Evolutionary conservation across 345 rosid genomes (phyloP), one percentile per base, ranked within the genome.

Genomic region (Carallia brachiata): DNA sequence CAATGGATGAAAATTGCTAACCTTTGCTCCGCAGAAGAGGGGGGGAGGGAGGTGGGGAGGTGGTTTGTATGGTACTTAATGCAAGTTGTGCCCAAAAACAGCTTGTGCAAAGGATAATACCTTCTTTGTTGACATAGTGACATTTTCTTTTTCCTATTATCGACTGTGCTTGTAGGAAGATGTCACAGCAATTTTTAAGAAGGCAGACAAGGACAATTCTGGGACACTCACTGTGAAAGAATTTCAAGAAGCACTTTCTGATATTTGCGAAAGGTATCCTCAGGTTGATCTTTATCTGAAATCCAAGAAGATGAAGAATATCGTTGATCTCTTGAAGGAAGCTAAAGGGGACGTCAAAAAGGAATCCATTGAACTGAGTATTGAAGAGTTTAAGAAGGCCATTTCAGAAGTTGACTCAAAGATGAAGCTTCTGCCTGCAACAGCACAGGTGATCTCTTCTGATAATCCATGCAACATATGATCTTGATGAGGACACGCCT

Each of bases 341-440:
- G 86, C 87, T 1, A 78, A 85, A 80, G 78, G 82, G 67, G 90
- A 88, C 36, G 82, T 66, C 5, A 75, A 88, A 60, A 79, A 91
- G 75, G 90, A 89, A 57, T 68, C 87, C 28, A 73, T 84, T 3
- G 97, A 90, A 71, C 73, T 95, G 78, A 84, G 83, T 44, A 89
- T 95, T 30, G 97, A 92, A 64, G 98, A 95, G 69, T 84, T 92
- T 57, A 92, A 92, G 70, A 67, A 79, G 0, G 96, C 94, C 77
- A 91, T 95, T 73, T 86, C 97, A 19, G 83, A 85, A 70, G 98
- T 88, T 73, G 99, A 95, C 80, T 76, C 91, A 34, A 81, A 89
- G 87, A 86, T 92, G 97, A 95, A 92, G 81, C 82, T 80, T 79
- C 97, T 90, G 36, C 98, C 98, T 19, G 99, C 98, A 50, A 95